Base-by-base conservation (phyloP, 805 yeast genomes). In the Starmera dryadoides region DNA sequence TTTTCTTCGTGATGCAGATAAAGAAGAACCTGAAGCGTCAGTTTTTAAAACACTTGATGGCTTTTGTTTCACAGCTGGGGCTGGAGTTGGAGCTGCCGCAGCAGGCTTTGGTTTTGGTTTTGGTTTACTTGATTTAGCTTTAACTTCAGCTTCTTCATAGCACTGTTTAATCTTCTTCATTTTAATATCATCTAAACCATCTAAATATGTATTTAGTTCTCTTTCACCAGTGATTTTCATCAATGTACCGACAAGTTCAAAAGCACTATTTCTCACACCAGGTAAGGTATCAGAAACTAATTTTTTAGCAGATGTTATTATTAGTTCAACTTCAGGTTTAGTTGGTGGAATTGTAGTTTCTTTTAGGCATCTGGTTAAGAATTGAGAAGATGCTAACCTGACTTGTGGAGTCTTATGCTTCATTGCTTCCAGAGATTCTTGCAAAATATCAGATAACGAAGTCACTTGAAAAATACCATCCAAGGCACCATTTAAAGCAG, bases 141-240 rank as follows among this genome's bases (percentile, higher is more conserved):
- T 70, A 1, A 85, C 85, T 29, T 66, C 66, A 1, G 79, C 86
- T 10, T 62, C 56, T 37, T 76, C 78, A 45, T 50, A 73, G 37
- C 72, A 75, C 23, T 79, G 81, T 32, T 64, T 64, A 29, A 91
- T 82, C 53, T 87, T 86, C 38, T 70, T 68, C 58, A 73, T 75
- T 56, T 91, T 78, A 48, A 79, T 73, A 36, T 81, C 86, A 52
- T 91, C 97, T 35, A 91, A 66, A n/a, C 73, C 73, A 15, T 78
- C 88, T 39, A 86, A 55, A 35, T 71, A 71, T 4, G 71, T 66
- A 37, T 64, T 75, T 46, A 87, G 61, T 37, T 76, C 80, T 38
- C 88, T 66, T 51, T 77, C 82, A 0, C 96, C 96, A 12, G 80
- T 70, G n/a, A 87, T 72, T 58, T 84, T 86, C 81, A 86, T 81